phyloP scores from a whole-genome alignment of 139 green algal genomes.

The Gonium pectorale region DNA sequence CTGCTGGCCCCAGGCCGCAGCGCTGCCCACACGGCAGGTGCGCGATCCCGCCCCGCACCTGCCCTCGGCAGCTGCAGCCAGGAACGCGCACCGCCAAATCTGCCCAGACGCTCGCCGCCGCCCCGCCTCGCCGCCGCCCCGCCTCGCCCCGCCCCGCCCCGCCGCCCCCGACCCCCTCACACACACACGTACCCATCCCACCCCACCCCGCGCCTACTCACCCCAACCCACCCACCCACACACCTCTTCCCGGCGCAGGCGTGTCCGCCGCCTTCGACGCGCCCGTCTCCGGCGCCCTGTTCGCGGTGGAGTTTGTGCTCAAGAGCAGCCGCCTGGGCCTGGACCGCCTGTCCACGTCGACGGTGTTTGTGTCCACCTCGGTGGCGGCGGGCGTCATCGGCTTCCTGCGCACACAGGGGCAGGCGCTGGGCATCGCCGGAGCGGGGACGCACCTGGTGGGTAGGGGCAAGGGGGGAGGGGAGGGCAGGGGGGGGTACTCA shows the following conservation, averaged over 20 bases:
- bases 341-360: conserved; percentile 66
- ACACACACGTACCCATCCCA: no score
- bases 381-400: conserved; percentile 61
- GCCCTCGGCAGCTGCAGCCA: no score
- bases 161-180: neutral
- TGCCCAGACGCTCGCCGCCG: no score
- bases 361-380: conserved; percentile 61
- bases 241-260: conserved; percentile 53
- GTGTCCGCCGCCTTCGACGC: conserved; percentile 96
- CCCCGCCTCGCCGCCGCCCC: no score
- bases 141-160: neutral
- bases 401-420: conserved; percentile 60
- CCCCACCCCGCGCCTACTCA: neutral
- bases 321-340: conserved; percentile 64
- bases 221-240: neutral
- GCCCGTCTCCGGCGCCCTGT: conserved; percentile 93
- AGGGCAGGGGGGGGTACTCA: no score
- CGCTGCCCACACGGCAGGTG: no score
- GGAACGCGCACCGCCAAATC: no score
- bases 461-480: neutral
- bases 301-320: conserved; percentile 93
- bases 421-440: conserved; percentile 61
- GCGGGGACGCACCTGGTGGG: conserved; percentile 62
- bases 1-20: no score
- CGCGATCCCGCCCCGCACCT: no score